Base-by-base conservation (phyloP, 352 stramenopile species). In the Pythium brassicae region DNA sequence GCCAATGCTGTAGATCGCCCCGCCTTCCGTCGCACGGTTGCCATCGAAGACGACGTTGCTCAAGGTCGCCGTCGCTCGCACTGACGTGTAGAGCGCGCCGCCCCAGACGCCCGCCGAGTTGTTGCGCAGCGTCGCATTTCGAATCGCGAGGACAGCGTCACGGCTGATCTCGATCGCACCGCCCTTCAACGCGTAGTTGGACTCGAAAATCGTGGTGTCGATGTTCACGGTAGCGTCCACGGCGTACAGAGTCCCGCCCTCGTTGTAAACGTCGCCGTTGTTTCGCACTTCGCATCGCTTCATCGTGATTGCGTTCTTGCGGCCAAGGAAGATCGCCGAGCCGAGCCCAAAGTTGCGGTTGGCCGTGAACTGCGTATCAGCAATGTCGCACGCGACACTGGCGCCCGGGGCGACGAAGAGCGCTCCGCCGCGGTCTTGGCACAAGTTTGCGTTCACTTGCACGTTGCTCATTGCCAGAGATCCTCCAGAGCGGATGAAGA, bases 341-440 rank as follows among this genome's bases (percentile, higher is more conserved):
- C 79, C 76, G 10, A 76, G 60, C 0, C 78, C 76, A 23, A 69
- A 55, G 46, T 91, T 91, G 0, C 25, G 62, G 44, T 83, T 89
- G 9, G 50, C 50, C 1, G 60, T 63, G 42, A 89, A 73, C 22
- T 42, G 72, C 8, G 74, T 70, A 32, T 63, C 25, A 0, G 25
- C 58, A 4, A 87, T 48, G 0, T 46, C 53, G 20, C 66, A 71
- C 4, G 25, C 37, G 2, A 80, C 53, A 0, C 50, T 55, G 0
- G 64, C 66, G 19, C 74, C 78, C 12, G 74, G 58, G 14, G 66
- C 72, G 4, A 89, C 26, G 37, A 69, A 79, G 10, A 89, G 55
- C 6, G 62, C 78, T 5, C 68, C 78, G 17, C 76, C 78, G 17
- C 72, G 50, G 27, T 78, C 78, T 20, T 83, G 46, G 26, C 78